Conservation (phyloP, 768 basidiomycete genomes). For the Mycena filopes region DNA sequence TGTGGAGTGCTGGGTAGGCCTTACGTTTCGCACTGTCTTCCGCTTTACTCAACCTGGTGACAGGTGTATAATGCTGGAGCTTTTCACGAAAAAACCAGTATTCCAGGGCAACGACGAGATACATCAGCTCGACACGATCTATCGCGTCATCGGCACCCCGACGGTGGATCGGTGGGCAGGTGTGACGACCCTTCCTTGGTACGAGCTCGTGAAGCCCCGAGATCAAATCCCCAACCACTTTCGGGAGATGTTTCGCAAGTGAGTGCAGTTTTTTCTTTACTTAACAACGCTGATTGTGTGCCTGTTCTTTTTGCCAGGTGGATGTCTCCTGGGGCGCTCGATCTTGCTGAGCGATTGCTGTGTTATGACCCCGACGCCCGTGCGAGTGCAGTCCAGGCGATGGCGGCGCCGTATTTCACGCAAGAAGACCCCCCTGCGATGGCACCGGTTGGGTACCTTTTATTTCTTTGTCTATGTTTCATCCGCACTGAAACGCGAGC, state of each 20-base stretch:
- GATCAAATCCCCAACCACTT: constrained; percentile 80
- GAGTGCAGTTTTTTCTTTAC: constrained; percentile 35
- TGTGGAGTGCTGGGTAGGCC: constrained; percentile 97
- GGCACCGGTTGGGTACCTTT: constrained; percentile 78
- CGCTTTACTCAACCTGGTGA: constrained; percentile 15
- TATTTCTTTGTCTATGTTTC: constrained; percentile 39
- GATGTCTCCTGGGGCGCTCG: constrained; percentile 86
- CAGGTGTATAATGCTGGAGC: constrained; percentile 98
- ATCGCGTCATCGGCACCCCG: constrained; percentile 91
- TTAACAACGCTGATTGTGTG: not conserved
- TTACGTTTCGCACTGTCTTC: not conserved
- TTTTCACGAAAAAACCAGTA: constrained; percentile 95
- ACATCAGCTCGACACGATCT: constrained; percentile 94
- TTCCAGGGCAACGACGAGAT: constrained; percentile 99
- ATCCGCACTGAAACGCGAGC: constrained; percentile 15
- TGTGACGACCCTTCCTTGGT: constrained; percentile 92
- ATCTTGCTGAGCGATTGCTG: constrained; percentile 86
- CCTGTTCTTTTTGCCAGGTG: constrained; percentile 68
- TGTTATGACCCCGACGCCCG: constrained; percentile 84
- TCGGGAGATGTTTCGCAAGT: constrained; percentile 89
- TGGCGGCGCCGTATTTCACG: constrained; percentile 86
- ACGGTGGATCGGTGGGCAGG: constrained; percentile 84
- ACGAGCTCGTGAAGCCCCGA: constrained; percentile 95
- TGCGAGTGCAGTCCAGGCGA: constrained; percentile 81
- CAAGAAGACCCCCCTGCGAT: constrained; percentile 79